Base-by-base conservation (phyloP, 164 flowering plant genomes). In the Vitis riparia region DNA sequence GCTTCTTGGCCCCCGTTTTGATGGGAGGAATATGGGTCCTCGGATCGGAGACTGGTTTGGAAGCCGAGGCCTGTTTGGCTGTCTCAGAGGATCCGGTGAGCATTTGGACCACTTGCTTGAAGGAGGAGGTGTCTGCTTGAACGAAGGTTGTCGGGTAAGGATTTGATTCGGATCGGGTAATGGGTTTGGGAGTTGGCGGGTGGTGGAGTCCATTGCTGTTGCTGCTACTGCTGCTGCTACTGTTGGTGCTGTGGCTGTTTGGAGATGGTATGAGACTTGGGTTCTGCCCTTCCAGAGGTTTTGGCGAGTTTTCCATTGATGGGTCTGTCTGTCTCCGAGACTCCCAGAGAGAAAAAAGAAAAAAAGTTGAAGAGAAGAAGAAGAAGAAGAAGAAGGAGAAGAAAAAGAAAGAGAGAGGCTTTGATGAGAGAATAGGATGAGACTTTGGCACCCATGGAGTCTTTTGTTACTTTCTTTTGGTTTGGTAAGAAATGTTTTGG, bases 41-140 rank as follows among this genome's bases (percentile, higher is more conserved):
- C 68, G 65, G 56, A 3, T 16, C 14, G 52, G 60, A 29, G 14
- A 73, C 29, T 52, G 71, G 61, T 53, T 65, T 69, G 7, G 27
- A 11, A 8, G 64, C 37, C 3, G 80, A 67, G 9, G 74, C 81
- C 8, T 63, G 78, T 69, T 82, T 85, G 63, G 82, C 82, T 37
- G 87, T 79, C 27, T 83, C 81, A 68, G 89, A 70, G 68, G 89
- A 84, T 48, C 93, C 93, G 58, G 93, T 89, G 1, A 89, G 84
- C 88, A 89, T 89, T 65, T 89, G 93, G 37, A 89, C 93, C 0
- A 89, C 93, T 73, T 87, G 91, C 52, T 89, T 89, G 87, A 89
- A 89, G 67, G 91, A 82, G 61, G 85, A 64, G 3, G 91, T 77
- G 79, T 89, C 91, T 0, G 93, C 93, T 68, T 89, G 93, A 71